phyloP scores from a whole-genome alignment of 495 filamentous ascomycete genomes.

The Penicillium daleae region DNA sequence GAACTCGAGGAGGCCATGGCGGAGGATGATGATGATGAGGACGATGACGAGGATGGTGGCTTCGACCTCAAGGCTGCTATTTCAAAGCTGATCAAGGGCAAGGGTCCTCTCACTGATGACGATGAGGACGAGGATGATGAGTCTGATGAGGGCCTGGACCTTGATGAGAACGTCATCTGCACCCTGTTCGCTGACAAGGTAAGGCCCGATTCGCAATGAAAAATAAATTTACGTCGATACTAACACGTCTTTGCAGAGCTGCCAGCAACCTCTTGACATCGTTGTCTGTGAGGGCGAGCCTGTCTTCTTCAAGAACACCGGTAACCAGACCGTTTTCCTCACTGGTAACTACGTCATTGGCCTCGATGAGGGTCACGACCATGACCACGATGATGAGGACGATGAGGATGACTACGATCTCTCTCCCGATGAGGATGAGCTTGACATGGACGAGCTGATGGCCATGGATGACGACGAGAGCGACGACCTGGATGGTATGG shows the following conservation, averaged over 20 bases:
- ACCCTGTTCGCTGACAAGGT: slow-evolving; percentile 87
- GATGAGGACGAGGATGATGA: slow-evolving; percentile 67
- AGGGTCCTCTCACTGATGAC: slow-evolving; percentile 72
- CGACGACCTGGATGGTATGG: slow-evolving; percentile 81
- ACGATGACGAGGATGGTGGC: slow-evolving; percentile 63
- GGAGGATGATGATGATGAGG: slow-evolving; percentile 62
- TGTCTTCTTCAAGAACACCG: slow-evolving; percentile 88
- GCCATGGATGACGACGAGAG: slow-evolving; percentile 71
- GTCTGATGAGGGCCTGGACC: slow-evolving; percentile 65
- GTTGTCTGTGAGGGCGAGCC: slow-evolving; percentile 82
- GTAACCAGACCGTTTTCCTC: slow-evolving; percentile 86
- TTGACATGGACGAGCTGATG: slow-evolving; percentile 53
- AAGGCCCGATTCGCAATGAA: slow-evolving; percentile 22
- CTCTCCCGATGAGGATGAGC: slow-evolving; percentile 73
- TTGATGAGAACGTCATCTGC: slow-evolving; percentile 91
- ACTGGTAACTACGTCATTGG: slow-evolving; percentile 92
- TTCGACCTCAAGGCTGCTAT: slow-evolving; percentile 65
- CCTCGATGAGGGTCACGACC: slow-evolving; percentile 52
- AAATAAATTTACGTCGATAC: not conserved
- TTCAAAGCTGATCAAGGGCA: slow-evolving; percentile 74
- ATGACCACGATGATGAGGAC: slow-evolving; percentile 57
- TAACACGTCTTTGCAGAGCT: slow-evolving; percentile 61
- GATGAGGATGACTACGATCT: slow-evolving; percentile 81
- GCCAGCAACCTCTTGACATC: slow-evolving; percentile 94
- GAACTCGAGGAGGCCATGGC: slow-evolving; percentile 66